Conservation (phyloP, 202 grass and related monocot genomes). For the Eragrostis tef region DNA sequence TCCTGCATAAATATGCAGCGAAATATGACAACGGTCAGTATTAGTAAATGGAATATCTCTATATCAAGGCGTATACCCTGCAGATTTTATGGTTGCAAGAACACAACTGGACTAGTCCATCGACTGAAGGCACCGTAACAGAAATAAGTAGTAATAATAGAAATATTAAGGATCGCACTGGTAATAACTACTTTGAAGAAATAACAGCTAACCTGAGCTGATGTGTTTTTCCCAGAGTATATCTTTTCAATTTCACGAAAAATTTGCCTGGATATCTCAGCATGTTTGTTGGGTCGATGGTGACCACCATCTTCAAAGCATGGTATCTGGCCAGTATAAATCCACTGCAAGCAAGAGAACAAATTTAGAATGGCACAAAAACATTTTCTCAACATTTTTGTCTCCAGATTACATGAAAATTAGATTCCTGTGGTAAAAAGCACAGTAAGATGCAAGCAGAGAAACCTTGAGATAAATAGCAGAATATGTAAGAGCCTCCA, state of each 20-base stretch:
- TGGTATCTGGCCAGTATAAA: conserved; percentile 87
- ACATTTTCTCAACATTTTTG: conserved; percentile 3
- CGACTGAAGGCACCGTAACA: background rate
- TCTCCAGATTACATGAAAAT: conserved; percentile 15
- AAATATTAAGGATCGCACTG: conserved; percentile 17
- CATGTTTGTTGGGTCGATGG: conserved; percentile 85
- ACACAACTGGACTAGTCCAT: background rate
- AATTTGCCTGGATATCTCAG: conserved; percentile 91
- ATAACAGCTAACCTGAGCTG: conserved; percentile 61
- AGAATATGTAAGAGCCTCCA: conserved; percentile 78
- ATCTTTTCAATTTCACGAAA: conserved; percentile 87
- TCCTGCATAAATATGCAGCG: conserved; percentile 51
- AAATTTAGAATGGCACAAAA: conserved; percentile 10
- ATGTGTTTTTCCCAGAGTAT: conserved; percentile 61
- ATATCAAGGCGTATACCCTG: background rate
- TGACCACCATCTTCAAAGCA: conserved; percentile 96
- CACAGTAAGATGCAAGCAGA: conserved; percentile 12
- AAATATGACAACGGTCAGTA: conserved; percentile 32
- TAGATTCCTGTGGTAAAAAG: conserved; percentile 29
- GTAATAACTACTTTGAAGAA: background rate
- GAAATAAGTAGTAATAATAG: conserved; percentile 8
- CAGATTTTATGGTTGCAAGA: conserved; percentile 21
- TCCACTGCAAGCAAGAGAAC: conserved; percentile 63
- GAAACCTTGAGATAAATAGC: conserved; percentile 91
- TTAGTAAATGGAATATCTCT: conserved; percentile 17